Percentiles rank a stretch among this genome's conserved stretches.
Evolutionary conservation across 345 rosid genomes (phyloP).

Genomic region (Abelmoschus esculentus): DNA sequence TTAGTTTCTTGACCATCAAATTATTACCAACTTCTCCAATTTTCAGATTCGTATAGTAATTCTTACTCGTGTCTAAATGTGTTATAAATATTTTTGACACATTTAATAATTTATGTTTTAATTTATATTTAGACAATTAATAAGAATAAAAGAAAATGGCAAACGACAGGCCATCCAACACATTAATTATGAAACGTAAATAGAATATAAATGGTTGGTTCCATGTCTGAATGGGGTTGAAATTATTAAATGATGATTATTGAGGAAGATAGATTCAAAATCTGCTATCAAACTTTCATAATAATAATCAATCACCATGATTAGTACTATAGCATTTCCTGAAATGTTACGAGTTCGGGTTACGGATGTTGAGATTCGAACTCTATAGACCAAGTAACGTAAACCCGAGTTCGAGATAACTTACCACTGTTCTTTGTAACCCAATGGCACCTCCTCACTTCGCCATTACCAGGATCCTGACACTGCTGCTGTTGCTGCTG

Average conservation of each 20-base stretch:
- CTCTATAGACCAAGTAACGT: background rate
- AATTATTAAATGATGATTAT: background rate
- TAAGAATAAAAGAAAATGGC: background rate
- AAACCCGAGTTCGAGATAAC: background rate
- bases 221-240: background rate
- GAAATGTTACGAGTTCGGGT: background rate
- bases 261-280: background rate
- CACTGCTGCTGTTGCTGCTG: slow-evolving; percentile 21
- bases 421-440: background rate
- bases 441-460: slow-evolving; percentile 56
- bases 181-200: background rate
- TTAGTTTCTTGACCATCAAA: background rate
- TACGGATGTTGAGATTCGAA: too few relatives aligned
- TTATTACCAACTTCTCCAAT: too few relatives aligned
- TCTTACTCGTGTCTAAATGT: background rate
- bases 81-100: background rate
- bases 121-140: too few relatives aligned
- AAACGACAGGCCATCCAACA: background rate
- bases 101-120: too few relatives aligned
- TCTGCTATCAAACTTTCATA: background rate
- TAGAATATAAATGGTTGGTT: background rate
- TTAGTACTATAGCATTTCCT: background rate
- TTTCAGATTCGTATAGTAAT: too few relatives aligned
- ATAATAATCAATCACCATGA: background rate
- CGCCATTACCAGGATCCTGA: slow-evolving; percentile 36